Conservation (phyloP, 2,329 filamentous ascomycete genomes). For the Ophiostoma quercus region DNA sequence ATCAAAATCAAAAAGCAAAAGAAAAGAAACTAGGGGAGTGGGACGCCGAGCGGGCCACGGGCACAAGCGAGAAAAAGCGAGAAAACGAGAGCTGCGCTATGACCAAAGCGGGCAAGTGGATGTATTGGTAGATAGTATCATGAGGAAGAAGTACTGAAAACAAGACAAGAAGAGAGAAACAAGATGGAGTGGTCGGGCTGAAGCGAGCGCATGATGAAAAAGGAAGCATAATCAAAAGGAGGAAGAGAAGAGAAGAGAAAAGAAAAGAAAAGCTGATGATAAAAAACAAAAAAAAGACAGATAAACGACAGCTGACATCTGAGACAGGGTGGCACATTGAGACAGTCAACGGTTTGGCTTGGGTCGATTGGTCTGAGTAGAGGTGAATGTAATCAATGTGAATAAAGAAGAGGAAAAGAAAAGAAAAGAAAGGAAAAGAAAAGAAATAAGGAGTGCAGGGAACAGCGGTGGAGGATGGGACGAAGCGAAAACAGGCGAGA, state of each 20-base stretch:
- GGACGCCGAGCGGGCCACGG: conserved; percentile 7
- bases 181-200: not conserved
- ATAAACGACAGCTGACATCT: not conserved
- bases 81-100: not conserved
- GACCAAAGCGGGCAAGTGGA: not conserved
- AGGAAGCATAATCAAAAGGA: not conserved
- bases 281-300: not conserved
- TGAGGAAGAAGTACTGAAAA: not conserved
- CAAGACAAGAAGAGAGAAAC: not conserved
- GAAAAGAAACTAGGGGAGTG: not conserved
- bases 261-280: too few relatives aligned
- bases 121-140: not conserved
- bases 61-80: conserved; percentile 2
- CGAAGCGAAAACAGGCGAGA: not conserved
- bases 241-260: too few relatives aligned
- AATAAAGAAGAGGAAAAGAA: not conserved
- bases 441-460: not conserved
- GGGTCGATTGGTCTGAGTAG: not conserved
- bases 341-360: conserved; percentile 15
- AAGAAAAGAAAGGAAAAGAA: not conserved
- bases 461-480: conserved; percentile 6
- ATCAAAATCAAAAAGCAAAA: not conserved
- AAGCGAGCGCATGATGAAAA: conserved; percentile 5
- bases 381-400: not conserved
- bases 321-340: conserved; percentile 13